Conservation (phyloP, 139 green algal genomes). For the Coelastrella sp. region DNA sequence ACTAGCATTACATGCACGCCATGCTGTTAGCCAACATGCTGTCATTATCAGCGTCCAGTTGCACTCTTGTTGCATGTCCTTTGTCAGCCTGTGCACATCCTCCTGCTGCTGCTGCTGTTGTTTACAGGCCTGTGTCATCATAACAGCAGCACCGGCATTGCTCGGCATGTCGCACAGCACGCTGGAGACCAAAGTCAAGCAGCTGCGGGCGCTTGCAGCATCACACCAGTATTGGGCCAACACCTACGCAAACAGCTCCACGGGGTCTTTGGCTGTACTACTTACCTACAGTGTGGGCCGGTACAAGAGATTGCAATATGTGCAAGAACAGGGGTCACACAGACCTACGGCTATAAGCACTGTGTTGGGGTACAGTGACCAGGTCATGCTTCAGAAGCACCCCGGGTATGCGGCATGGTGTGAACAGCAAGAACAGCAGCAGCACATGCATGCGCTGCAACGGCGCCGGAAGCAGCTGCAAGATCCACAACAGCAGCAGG, state of each 20-base stretch:
- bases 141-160: slow-evolving; percentile 30
- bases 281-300: slow-evolving; percentile 20
- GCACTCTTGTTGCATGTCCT: not conserved
- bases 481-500: not conserved
- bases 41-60: not conserved
- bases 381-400: slow-evolving; percentile 10
- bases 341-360: not conserved
- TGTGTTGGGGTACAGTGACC: not conserved
- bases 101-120: not conserved
- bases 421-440: slow-evolving; percentile 11
- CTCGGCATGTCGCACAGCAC: not conserved
- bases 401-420: not conserved
- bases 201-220: not conserved
- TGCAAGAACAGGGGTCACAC: not conserved
- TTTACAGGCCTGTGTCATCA: not conserved
- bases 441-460: not conserved
- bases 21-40: not conserved
- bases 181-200: not conserved
- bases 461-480: not conserved
- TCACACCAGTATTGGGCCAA: not conserved
- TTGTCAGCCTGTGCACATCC: too few species aligned
- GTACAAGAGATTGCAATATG: slow-evolving; percentile 1
- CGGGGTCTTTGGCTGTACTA: not conserved
- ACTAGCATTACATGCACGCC: too few species aligned
- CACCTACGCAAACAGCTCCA: not conserved